Base-by-base conservation (phyloP, 352 stramenopile genomes). In the Pythium grandisporangium region DNA sequence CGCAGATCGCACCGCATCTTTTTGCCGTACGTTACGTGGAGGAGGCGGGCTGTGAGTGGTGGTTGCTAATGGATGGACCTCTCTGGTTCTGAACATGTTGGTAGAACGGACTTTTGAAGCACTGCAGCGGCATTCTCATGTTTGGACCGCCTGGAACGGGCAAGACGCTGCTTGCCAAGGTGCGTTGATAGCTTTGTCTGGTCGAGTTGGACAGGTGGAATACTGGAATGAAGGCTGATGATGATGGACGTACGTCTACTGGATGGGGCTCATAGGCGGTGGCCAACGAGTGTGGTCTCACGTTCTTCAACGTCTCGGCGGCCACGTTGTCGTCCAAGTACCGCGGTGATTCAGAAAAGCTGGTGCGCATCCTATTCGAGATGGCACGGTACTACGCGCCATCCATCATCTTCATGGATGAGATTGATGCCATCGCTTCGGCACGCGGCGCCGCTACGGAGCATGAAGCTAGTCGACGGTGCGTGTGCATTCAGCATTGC, bases 371-470 rank as follows among this genome's bases (percentile, higher is more conserved):
- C 21, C 66, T 99, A 10, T 99, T 99, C 52, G 93, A 98, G 32
- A 98, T 99, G 79, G 95, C 96, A n/a, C 79, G 93, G 11, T 97
- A 98, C 59, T 97, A 98, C 63, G 82, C 92, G 12, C 96, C 96
- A 5, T 95, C 83, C 10, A 98, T 96, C 42, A 97, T 99, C 35
- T 99, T 99, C 58, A 95, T 99, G 67, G 96, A 99, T 53, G 95
- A 99, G 58, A 98, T 99, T 41, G 96, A 99, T 51, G 89, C 95
- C 1, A 94, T 98, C 30, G 80, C 77, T 3, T 80, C 69, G 0
- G 65, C 71, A 10, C 64, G 79, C 47, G 79, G 80, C 14, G 68
- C 65, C 25, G 73, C 68, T n/a, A 78, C 83, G 26, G 80, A 93
- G 38, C 80, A 93, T 52, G 80, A 93, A 59, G 78, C 80, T 6